Conservation (phyloP, 805 yeast species). For the Teunomyces kruisii region DNA sequence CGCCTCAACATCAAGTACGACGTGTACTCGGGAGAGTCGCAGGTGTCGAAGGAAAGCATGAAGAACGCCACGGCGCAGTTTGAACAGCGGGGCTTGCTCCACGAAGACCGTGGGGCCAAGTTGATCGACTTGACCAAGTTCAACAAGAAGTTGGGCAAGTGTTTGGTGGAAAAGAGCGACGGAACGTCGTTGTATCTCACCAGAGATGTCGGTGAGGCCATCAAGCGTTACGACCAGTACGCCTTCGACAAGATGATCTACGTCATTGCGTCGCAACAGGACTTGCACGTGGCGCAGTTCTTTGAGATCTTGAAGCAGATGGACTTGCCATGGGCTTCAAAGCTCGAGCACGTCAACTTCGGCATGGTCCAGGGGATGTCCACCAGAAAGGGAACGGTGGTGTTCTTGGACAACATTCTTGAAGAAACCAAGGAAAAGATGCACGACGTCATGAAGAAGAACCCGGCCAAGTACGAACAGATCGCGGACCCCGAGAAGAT, state of each 20-base stretch:
- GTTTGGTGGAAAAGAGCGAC: slow-evolving; percentile 88
- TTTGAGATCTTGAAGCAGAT: slow-evolving; percentile 89
- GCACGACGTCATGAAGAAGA: slow-evolving; percentile 95
- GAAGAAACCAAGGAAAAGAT: slow-evolving; percentile 91
- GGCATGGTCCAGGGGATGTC: slow-evolving; percentile 99
- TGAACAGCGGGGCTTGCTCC: slow-evolving; percentile 65
- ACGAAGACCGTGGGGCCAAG: slow-evolving; percentile 88
- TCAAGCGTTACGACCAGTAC: slow-evolving; percentile 79
- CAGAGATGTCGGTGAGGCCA: slow-evolving; percentile 96
- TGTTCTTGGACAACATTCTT: slow-evolving; percentile 90
- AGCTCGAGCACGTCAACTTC: slow-evolving; percentile 80
- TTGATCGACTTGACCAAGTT: slow-evolving; percentile 80
- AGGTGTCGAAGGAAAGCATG: slow-evolving; percentile 76
- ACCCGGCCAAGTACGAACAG: slow-evolving; percentile 86
- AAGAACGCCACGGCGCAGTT: slow-evolving; percentile 60
- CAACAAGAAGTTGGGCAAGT: slow-evolving; percentile 91
- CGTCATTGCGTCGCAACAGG: slow-evolving; percentile 96
- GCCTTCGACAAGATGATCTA: slow-evolving; percentile 94
- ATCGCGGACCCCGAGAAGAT: slow-evolving; percentile 91
- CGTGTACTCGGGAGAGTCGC: slow-evolving; percentile 93
- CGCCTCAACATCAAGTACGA: slow-evolving; percentile 89
- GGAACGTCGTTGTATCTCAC: slow-evolving; percentile 94
- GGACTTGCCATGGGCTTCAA: slow-evolving; percentile 85
- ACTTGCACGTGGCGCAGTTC: slow-evolving; percentile 89
- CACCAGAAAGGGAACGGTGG: slow-evolving; percentile 97